phyloP scores from a whole-genome alignment of 2,329 filamentous ascomycete genomes.

The Aspergillus pseudoviridinutans region DNA sequence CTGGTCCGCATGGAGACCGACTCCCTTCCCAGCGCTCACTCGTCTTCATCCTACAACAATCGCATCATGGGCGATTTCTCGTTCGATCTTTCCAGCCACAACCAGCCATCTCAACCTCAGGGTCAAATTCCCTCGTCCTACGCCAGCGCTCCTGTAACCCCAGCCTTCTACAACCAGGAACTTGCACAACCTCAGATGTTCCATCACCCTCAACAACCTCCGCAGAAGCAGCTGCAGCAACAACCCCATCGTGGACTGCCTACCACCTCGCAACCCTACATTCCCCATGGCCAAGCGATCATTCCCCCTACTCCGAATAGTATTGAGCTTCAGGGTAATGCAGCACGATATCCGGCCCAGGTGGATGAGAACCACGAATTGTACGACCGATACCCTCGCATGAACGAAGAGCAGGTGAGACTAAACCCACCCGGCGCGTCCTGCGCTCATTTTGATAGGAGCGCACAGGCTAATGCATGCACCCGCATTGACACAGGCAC shows the following conservation, averaged over 20 bases:
- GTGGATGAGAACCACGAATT: conserved; percentile 40
- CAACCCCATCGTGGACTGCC: conserved; percentile 18
- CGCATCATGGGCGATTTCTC: conserved; percentile 34
- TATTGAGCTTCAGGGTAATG: conserved; percentile 44
- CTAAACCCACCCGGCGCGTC: background rate
- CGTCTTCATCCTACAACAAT: conserved; percentile 20
- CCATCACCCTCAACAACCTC: conserved; percentile 22
- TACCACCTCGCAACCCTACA: conserved; percentile 24
- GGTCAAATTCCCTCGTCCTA: conserved; percentile 24
- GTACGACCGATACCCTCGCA: conserved; percentile 43
- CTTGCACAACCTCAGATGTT: conserved; percentile 22
- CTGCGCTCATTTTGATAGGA: background rate
- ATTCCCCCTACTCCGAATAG: conserved; percentile 49
- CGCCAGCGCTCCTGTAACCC: conserved; percentile 28
- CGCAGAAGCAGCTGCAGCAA: conserved; percentile 26
- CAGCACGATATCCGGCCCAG: conserved; percentile 37
- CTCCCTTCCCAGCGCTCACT: conserved; percentile 16
- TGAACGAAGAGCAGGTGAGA: conserved; percentile 43
- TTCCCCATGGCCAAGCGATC: conserved; percentile 28
- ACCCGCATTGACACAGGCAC: conserved; percentile 30
- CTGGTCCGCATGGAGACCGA: conserved; percentile 27
- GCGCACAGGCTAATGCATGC: conserved; percentile 13
- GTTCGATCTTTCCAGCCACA: conserved; percentile 25
- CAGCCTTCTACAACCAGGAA: conserved; percentile 32
- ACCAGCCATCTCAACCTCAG: conserved; percentile 22